Base-by-base conservation (phyloP, 345 rosid genomes). In the Lepidium africanum region DNA sequence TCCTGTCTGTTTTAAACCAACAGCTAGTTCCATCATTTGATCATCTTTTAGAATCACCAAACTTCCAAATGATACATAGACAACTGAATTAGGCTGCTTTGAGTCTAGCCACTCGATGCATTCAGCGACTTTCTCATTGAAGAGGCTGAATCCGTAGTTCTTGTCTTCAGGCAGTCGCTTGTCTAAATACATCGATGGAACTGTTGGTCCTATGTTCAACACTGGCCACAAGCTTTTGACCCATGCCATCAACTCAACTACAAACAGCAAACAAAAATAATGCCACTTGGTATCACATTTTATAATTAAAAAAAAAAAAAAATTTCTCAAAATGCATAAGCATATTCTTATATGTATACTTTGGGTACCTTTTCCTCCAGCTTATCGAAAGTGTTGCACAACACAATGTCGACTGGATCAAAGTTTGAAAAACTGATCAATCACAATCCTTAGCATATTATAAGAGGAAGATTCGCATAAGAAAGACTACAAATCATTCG, bases 11-110 rank as follows among this genome's bases (percentile, higher is more conserved):
- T 76, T 85, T 13, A 85, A 70, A 6, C 84, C 88, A 17, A 43
- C 30, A 0, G 86, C 87, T 3, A 87, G 17, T 55, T 87, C 87
- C 47, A 46, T 71, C 85, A 82, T 84, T 60, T 85, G 87, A 12
- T 77, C 78, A 42, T 78, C 76, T 36, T 66, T 80, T 1, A 81
- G 60, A 13, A 47, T 47, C 13, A 83, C 87, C 32, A 85, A 17
- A 62, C 94, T 87, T 17, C 88, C 88, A 21, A 85, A 85, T 53
- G 94, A 82, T 25, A 79, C 76, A 10, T 84, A 83, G 41, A 84
- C 75, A 1, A 87, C 94, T 0, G 87, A 87, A 12, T n/a, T 48
- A 9, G 60, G 55, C 4, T 71, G 71, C 72, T 77, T 85, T 2
- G 83, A 49, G 75, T 82, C 70, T 17, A 87, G 58, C 94, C 88